These are phyloP conservation scores for Entrophospora sp. DNA, from an alignment of 192 early-diverging fungal species.

Conservation along the genomic window DNA sequence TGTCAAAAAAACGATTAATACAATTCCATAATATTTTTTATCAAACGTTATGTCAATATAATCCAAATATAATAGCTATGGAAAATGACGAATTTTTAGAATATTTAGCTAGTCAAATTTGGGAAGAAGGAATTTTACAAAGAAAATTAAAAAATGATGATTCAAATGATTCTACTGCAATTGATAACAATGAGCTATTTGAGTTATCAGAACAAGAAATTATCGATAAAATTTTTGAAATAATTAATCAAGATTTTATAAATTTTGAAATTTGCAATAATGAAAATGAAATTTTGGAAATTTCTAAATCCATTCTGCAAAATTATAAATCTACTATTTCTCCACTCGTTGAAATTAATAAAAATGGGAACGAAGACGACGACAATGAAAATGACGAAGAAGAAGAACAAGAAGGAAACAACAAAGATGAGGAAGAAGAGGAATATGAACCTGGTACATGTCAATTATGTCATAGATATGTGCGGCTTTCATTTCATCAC, in stretches of 20 bases:
- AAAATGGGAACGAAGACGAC: background rate
- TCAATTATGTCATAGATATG: conserved; percentile 24
- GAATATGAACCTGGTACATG: conserved; percentile 20
- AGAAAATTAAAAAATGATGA: background rate
- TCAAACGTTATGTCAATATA: conserved; percentile 10
- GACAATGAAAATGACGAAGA: background rate
- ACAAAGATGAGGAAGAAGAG: conserved; percentile 21
- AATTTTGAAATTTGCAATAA: conserved; percentile 6
- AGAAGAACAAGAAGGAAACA: background rate
- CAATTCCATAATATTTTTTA: background rate
- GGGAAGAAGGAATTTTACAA: background rate
- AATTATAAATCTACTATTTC: background rate
- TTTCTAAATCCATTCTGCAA: background rate
- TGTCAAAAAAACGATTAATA: background rate
- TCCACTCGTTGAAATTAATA: background rate
- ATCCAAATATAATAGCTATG: background rate
- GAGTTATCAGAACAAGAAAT: conserved; percentile 1
- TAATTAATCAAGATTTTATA: conserved; percentile 11
- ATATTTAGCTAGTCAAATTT: conserved; percentile 9
- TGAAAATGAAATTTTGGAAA: conserved; percentile 9
- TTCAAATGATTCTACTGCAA: background rate
- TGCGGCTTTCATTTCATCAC: conserved; percentile 33
- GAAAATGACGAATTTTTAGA: conserved; percentile 1
- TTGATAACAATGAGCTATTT: background rate
- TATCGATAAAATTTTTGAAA: background rate